A percentile compares a stretch with the other conserved stretches of the same genome.
Evolutionary conservation across 2,329 filamentous ascomycete species (phyloP).

Genomic region (Hirsutella minnesotensis): DNA sequence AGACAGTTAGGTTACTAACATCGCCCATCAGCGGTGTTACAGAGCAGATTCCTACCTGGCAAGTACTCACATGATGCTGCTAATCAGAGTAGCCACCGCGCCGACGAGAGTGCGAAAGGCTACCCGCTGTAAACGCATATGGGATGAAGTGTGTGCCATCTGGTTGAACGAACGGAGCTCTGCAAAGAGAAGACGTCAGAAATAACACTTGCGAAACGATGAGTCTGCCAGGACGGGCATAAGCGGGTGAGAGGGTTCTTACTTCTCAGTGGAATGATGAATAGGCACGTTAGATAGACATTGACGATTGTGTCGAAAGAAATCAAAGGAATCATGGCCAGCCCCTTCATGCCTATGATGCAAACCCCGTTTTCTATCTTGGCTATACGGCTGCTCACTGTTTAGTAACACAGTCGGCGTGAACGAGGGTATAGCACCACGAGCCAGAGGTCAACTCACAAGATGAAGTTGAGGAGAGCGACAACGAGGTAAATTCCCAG

Average conservation of each 20-base stretch:
- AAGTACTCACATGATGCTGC: conserved; percentile 40
- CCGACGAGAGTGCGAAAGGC: conserved; percentile 49
- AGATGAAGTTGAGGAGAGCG: conserved; percentile 47
- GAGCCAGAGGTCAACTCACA: conserved; percentile 26
- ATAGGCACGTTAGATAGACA: conserved; percentile 50
- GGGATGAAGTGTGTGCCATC: conserved; percentile 27
- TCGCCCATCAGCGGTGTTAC: not conserved
- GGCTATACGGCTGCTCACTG: conserved; percentile 37
- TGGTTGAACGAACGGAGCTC: conserved; percentile 43
- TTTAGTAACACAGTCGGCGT: not conserved
- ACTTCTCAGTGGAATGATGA: conserved; percentile 47
- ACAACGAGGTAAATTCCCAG: conserved; percentile 31
- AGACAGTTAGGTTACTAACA: conserved; percentile 45
- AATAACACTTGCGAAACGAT: too few relatives aligned
- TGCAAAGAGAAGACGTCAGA: conserved; percentile 13
- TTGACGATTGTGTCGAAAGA: conserved; percentile 49
- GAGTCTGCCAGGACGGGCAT: too few relatives aligned
- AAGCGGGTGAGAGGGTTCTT: conserved; percentile 13
- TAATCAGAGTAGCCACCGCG: conserved; percentile 41
- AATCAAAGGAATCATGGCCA: conserved; percentile 49
- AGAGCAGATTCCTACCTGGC: not conserved
- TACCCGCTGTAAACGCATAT: conserved; percentile 33
- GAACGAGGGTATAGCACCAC: too few relatives aligned
- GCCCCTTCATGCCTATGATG: conserved; percentile 49
- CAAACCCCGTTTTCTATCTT: conserved; percentile 43